Evolutionary conservation across 1,284 basidiomycete genomes (phyloP), one percentile per base, ranked within the genome.

Genomic region (Inonotus hispidus): DNA sequence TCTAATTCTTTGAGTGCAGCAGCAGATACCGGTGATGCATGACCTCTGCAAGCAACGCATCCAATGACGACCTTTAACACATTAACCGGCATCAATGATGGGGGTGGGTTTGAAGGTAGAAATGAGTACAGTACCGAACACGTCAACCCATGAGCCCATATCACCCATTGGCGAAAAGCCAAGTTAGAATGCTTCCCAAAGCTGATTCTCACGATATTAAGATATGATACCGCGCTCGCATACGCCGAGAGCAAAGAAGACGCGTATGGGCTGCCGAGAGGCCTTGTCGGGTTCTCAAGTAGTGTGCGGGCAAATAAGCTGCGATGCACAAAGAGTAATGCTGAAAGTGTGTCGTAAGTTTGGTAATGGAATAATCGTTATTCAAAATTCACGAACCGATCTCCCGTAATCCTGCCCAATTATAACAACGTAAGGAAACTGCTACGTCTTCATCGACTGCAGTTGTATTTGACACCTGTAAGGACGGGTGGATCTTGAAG

Each of bases 11-110:
- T 53, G 29, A 65, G 60, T 11, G 66, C 64, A 4, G 62, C 37
- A 1, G 57, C 35, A 10, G 66, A 62, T 10, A 63, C 45, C 5
- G 53, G 39, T 19, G 64, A 63, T 13, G 53, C 29, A 2, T 62
- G 65, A n/a, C 64, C 59, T 53, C 62, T 60, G 8, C 56, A 61
- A n/a, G 64, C 65, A 19, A 67, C 56, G 4, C 64, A 65, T 8
- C 66, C 66, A 6, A 67, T 49, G 29, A 67, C 63, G 27, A 65
- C 56, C 63, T 64, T 32, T 32, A 4, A 4, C 32, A 32, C 8
- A 8, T 4, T 8, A 43, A 21, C 16, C 19, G 11, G 11, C 11
- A 3, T 53, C 19, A 38, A 10, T 2, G 10, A 38, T 16, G 32
- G 16, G 29, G 16, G 4, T 54, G 23, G 14, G 29, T 6, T 21